Base-by-base conservation (phyloP, 1,139 yeast species). In the Yamadazyma dushanensis region DNA sequence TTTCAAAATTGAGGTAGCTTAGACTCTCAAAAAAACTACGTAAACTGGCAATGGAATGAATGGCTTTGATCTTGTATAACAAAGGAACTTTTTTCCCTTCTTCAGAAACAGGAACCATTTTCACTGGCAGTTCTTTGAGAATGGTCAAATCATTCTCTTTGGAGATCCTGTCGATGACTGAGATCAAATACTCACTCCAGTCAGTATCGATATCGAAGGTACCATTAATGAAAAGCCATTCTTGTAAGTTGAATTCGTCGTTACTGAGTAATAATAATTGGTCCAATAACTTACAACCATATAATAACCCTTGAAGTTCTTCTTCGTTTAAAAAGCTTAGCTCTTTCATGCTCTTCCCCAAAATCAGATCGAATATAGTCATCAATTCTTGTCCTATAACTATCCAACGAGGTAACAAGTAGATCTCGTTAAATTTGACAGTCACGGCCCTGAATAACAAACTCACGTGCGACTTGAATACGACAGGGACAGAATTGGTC, bases 151-250 rank as follows among this genome's bases (percentile, higher is more conserved):
- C 77, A 33, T 67, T 68, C 31, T 63, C 59, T 16, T 56, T 53
- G 2, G 79, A 61, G 8, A 80, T 70, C 44, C 63, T 65, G 47
- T 79, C 85, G 23, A 76, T 60, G 15, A 77, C 48, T 0, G 82
- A 54, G 31, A 65, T 45, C 47, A 71, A 73, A 21, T 79, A 70
- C 8, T 86, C 80, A 16, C 40, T 39, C 22, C 31, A 19, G 11
- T 21, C 26, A 20, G 36, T 27, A 16, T 36, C 35, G 8, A 46
- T 34, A 45, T 83, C 89, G 25, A 83, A 73, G 16, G 77, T 80
- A 46, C 84, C 86, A 22, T 83, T 73, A 10, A 90, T 75, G 56
- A 88, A 92, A 1, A 90, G 65, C 97, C 97, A 92, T 50, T 87
- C 92, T 47, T 77, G 72, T 46, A 84, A 59, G 50, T 81, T 83